Base-by-base conservation (phyloP, 257 asterid genomes). In the Jacaranda mimosifolia region DNA sequence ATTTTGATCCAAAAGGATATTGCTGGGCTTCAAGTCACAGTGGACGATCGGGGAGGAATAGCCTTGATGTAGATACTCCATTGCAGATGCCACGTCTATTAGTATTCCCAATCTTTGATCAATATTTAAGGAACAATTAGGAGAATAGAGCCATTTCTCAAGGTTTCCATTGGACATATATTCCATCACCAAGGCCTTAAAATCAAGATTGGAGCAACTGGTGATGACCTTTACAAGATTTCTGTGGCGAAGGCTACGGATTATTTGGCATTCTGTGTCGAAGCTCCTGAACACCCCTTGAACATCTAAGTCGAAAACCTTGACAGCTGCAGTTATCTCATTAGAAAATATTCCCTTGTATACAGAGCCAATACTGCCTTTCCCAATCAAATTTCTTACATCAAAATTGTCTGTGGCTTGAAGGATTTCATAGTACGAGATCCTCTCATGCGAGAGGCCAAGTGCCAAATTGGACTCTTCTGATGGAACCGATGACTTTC, bases 11-110 rank as follows among this genome's bases (percentile, higher is more conserved):
- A 74, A 12, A 6, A 74, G 63, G 18, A 74, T 35, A 21, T 60
- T 74, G 38, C 36, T 74, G 2, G 78, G 78, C 40, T 74, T 74
- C 78, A 74, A 48, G 12, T 74, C 78, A 35, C 70, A 74, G 45
- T 74, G 78, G 11, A n/a, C 78, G 1, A 74, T 36, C 10, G 71
- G 71, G 10, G 36, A 0, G 63, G 46, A 48, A 26, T 26, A 36
- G 18, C 78, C 78, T 0, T 14, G 60, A 17, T 74, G 78, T 14
- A 74, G 49, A 10, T 74, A 74, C 32, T 74, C 78, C 0, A 74
- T 2, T 1, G 69, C 70, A 48, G 48, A 59, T 21, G 59, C 77
- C 46, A 60, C 77, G 26, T 59, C 77, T 63, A 48, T 52, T 71
- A 74, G 62, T 59, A 74, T 74, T n/a, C 35, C 18, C 40, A 74